Evolutionary conservation across 2,329 filamentous ascomycete species (phyloP).

Genomic region (Trichophyton rubrum): DNA sequence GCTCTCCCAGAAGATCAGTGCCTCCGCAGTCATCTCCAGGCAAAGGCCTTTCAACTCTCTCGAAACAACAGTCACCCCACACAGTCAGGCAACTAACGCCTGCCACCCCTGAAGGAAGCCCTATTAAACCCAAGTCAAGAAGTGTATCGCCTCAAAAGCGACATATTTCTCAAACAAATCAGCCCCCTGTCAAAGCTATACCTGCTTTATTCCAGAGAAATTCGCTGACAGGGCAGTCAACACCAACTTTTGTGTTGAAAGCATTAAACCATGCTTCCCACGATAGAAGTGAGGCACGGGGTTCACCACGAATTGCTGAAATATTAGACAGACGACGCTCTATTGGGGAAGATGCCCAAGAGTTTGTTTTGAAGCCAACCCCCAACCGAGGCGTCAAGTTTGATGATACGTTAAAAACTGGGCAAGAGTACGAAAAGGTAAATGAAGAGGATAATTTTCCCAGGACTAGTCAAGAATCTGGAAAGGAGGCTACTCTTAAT

Average conservation of each 20-base stretch:
- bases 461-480: constrained; percentile 44
- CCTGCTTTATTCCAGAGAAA: constrained; percentile 43
- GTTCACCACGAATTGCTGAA: constrained; percentile 60
- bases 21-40: constrained; percentile 29
- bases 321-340: constrained; percentile 59
- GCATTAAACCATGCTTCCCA: constrained; percentile 52
- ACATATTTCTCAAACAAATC: constrained; percentile 21
- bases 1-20: constrained; percentile 31
- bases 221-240: constrained; percentile 42
- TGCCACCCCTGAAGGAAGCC: constrained; percentile 5
- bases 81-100: not conserved
- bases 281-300: constrained; percentile 58
- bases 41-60: constrained; percentile 27
- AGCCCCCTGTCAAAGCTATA: constrained; percentile 29
- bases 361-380: constrained; percentile 47
- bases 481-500: constrained; percentile 52
- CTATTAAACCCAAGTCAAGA: constrained; percentile 6
- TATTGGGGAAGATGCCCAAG: constrained; percentile 52
- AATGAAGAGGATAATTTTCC: constrained; percentile 30
- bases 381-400: constrained; percentile 45
- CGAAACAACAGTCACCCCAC: constrained; percentile 18
- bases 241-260: constrained; percentile 52
- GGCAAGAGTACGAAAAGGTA: constrained; percentile 53
- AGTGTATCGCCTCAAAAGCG: constrained; percentile 38
- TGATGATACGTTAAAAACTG: constrained; percentile 50